Evolutionary conservation across 768 basidiomycete species (phyloP), one percentile per base, ranked within the genome.

Genomic region (Boletellus ananas): DNA sequence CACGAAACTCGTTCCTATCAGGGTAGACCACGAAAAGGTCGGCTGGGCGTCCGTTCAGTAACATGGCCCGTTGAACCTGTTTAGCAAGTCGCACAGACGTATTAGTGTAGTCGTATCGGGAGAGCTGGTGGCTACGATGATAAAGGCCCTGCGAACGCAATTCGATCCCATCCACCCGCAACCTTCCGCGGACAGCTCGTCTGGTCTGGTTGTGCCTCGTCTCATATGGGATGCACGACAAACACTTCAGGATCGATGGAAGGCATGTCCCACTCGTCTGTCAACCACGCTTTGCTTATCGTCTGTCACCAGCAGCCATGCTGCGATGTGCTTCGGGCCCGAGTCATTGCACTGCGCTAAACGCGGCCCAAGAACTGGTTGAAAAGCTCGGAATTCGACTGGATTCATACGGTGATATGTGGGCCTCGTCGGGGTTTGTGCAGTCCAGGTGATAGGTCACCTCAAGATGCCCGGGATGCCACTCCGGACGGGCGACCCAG

Each of bases 371-470:
- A 50, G 76, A 69, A 5, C 68, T 90, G 51, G 84, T 97, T 81
- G 90, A 96, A 64, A 79, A 87, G 50, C 68, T 97, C 65, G 47
- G 81, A 95, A 60, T 91, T 87, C 75, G 79, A 84, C 0, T 94
- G 94, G 92, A 96, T 98, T 87, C 81, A 50, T 98, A 96, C 67
- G 94, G 94, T 56, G 94, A 97, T 66, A 75, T 96, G 49, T 96
- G 94, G 94, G 98, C 95, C 21, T 99, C 34, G 95, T 75, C 47
- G 95, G 95, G 64, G 94, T 97, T 50, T 81, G 80, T 57, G 94
- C 94, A 48, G 73, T 97, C 45, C 88, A 90, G 76, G 95, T 97
- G 75, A 87, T 93, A 79, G 85, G 80, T 48, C 95, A 95, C 13
- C 95, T 95, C 38, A 84, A 86, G 69, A 75, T 98, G 82, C 79